Percentiles rank a stretch among this genome's conserved stretches.
Conservation (phyloP, 2,329 filamentous ascomycete genomes). For the Colletotrichum nymphaeae region DNA sequence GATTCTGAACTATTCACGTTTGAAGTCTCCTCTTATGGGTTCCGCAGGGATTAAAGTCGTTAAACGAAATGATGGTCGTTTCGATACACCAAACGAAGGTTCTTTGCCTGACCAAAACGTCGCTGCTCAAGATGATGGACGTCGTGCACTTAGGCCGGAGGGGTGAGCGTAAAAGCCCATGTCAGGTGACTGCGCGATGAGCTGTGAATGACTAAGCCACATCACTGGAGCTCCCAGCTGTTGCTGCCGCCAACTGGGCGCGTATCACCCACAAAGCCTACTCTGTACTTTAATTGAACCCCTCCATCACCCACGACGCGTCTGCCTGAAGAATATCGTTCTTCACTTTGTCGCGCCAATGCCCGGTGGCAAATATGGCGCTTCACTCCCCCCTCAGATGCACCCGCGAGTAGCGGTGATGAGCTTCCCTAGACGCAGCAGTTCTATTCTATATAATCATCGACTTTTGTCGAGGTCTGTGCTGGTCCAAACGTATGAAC, state of each 20-base stretch:
- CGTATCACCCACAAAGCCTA: not conserved
- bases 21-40: not conserved
- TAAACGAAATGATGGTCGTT: not conserved
- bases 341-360: slow-evolving; percentile 42
- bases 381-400: slow-evolving; percentile 41
- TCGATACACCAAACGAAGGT: not conserved
- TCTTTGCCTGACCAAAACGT: slow-evolving; percentile 15
- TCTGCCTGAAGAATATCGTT: slow-evolving; percentile 42
- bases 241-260: slow-evolving; percentile 3
- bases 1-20: not conserved
- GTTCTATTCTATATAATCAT: not conserved
- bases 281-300: slow-evolving; percentile 1
- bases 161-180: slow-evolving; percentile 24
- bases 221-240: slow-evolving; percentile 19
- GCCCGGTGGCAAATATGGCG: slow-evolving; percentile 47
- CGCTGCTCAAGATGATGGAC: slow-evolving; percentile 24
- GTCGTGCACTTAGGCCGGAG: slow-evolving; percentile 2
- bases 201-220: slow-evolving; percentile 47
- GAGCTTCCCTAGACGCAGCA: slow-evolving; percentile 15
- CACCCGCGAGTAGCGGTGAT: slow-evolving; percentile 38
- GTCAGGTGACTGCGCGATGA: slow-evolving; percentile 47
- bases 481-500: slow-evolving; percentile 5
- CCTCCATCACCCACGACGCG: slow-evolving; percentile 39
- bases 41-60: slow-evolving; percentile 14
- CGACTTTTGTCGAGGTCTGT: not conserved